A percentile compares a stretch with the other conserved stretches of the same genome.
Evolutionary conservation across 176 grass and related monocot genomes (phyloP).

Genomic region (Triticum turgidum): DNA sequence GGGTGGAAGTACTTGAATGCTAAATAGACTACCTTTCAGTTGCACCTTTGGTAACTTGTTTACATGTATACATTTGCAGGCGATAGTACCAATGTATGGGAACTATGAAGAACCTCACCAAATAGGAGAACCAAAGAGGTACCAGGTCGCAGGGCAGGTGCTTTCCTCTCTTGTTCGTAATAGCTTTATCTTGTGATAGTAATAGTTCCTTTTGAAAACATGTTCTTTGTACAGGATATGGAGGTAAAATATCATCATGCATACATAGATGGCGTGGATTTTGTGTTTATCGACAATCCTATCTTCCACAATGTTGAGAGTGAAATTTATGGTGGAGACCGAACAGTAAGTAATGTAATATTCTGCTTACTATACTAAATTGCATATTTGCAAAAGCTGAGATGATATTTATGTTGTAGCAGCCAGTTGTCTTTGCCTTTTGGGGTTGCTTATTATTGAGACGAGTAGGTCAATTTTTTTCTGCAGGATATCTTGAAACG

Average conservation of each 20-base stretch:
- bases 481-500: conserved; percentile 85
- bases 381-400: conserved; percentile 23
- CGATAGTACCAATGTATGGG: conserved; percentile 73
- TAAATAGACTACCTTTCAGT: background rate
- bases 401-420: conserved; percentile 15
- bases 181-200: conserved; percentile 8
- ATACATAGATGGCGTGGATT: conserved; percentile 87
- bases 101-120: conserved; percentile 64
- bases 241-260: conserved; percentile 85
- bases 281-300: conserved; percentile 86
- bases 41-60: conserved; percentile 25
- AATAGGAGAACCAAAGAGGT: conserved; percentile 69
- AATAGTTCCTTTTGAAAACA: conserved; percentile 7
- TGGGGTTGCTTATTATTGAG: conserved; percentile 7
- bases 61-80: conserved; percentile 48
- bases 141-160: conserved; percentile 86
- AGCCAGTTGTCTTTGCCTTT: conserved; percentile 19
- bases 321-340: conserved; percentile 92
- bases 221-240: conserved; percentile 61
- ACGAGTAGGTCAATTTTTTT: conserved; percentile 30
- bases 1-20: background rate
- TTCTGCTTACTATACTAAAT: conserved; percentile 27
- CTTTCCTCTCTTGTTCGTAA: background rate
- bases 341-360: conserved; percentile 55
- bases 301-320: conserved; percentile 68